Percentiles rank a stretch among this genome's conserved stretches.
Evolutionary conservation across 352 stramenopile genomes (phyloP).

Genomic region (Phytophthora megakarya): DNA sequence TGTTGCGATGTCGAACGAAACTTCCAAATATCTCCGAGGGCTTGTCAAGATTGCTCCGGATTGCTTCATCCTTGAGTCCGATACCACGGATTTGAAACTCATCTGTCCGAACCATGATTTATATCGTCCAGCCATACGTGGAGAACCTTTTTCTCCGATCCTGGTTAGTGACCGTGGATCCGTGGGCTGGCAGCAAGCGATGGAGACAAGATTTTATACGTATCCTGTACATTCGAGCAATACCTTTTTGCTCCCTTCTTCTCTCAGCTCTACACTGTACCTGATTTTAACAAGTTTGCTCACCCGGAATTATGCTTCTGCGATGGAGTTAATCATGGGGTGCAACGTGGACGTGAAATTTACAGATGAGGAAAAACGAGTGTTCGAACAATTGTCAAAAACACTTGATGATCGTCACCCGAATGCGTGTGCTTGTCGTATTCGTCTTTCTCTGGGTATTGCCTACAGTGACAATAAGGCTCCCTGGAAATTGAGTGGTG

Average conservation of each 20-base stretch:
- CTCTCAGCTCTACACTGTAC: constrained; percentile 97
- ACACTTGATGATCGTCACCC: constrained; percentile 95
- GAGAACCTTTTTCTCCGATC: constrained; percentile 81
- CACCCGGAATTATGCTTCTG: constrained; percentile 92
- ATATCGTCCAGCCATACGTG: constrained; percentile 72
- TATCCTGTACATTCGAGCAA: constrained; percentile 98
- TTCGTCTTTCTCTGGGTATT: constrained; percentile 88
- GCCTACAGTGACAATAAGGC: constrained; percentile 92
- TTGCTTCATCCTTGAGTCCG: constrained; percentile 76
- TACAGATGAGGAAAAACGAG: constrained; percentile 95
- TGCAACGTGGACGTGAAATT: constrained; percentile 97
- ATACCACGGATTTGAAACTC: constrained; percentile 78
- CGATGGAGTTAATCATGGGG: constrained; percentile 95
- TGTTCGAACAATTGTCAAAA: constrained; percentile 96
- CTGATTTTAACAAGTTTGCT: constrained; percentile 98
- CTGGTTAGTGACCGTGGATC: constrained; percentile 82
- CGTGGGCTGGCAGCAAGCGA: constrained; percentile 84
- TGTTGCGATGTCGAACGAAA: constrained; percentile 34
- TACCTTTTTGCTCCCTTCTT: constrained; percentile 95
- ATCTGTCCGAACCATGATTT: constrained; percentile 86
- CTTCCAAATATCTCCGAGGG: constrained; percentile 55
- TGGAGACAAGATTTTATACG: constrained; percentile 95
- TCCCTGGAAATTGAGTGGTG: constrained; percentile 80
- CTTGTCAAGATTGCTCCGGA: constrained; percentile 62
- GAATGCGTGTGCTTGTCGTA: constrained; percentile 95